A percentile compares a stretch with the other conserved stretches of the same genome.
Conservation (phyloP, 345 rosid species). For the Lagerstroemia speciosa region DNA sequence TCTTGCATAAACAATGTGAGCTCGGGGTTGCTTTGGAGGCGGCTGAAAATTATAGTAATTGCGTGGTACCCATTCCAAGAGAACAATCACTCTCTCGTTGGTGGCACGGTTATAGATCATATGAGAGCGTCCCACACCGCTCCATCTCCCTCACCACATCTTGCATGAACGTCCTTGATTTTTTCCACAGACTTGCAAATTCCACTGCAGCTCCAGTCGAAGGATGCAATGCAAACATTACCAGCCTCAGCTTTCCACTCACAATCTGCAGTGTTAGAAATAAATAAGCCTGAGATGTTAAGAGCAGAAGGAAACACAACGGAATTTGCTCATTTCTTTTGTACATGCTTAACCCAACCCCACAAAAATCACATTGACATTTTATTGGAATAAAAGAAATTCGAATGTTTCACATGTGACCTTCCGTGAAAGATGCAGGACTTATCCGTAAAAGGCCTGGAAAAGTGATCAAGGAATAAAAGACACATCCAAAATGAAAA, state of each 20-base stretch:
- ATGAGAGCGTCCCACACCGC: slow-evolving; percentile 71
- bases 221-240: slow-evolving; percentile 75
- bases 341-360: too few species aligned
- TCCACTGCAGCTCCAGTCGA: slow-evolving; percentile 98
- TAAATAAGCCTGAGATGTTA: not conserved
- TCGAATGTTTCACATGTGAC: not conserved
- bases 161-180: slow-evolving; percentile 68
- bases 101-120: slow-evolving; percentile 7
- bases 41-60: not conserved
- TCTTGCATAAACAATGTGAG: not conserved
- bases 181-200: slow-evolving; percentile 94
- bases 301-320: not conserved
- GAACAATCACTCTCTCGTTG: not conserved
- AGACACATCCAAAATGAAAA: not conserved
- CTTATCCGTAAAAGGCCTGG: not conserved
- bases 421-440: not conserved
- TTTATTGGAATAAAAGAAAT: not conserved
- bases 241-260: slow-evolving; percentile 99
- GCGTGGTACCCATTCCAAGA: not conserved
- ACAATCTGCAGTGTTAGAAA: slow-evolving; percentile 43
- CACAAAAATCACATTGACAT: not conserved
- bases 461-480: not conserved
- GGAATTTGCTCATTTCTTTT: too few species aligned
- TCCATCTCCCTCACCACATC: slow-evolving; percentile 84
- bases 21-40: not conserved